Percentiles rank a stretch among this genome's conserved stretches.
Evolutionary conservation across 306 rosid genomes (phyloP).

Genomic region (Rosa persica): DNA sequence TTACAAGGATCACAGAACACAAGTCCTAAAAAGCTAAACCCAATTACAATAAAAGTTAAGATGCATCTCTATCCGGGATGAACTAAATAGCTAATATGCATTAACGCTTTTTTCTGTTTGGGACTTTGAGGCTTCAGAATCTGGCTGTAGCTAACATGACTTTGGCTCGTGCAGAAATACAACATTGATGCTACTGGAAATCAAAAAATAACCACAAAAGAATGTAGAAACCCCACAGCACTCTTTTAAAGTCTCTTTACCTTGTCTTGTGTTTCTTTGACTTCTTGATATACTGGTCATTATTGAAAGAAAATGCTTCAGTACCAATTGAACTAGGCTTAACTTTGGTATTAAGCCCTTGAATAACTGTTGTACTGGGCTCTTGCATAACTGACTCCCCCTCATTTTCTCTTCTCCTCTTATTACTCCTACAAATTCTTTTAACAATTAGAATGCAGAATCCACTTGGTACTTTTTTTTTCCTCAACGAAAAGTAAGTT

Average conservation of each 20-base stretch:
- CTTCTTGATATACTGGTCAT: constrained; percentile 9
- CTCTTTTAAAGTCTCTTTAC: constrained; percentile 1
- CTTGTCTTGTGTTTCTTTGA: constrained; percentile 16
- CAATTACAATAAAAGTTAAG: not conserved
- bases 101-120: not conserved
- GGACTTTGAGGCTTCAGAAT: not conserved
- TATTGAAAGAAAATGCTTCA: not conserved
- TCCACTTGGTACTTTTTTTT: not conserved
- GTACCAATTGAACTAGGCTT: constrained; percentile 1
- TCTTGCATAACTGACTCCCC: constrained; percentile 29
- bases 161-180: not conserved
- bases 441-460: constrained; percentile 2
- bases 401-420: constrained; percentile 46
- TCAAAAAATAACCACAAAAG: not conserved
- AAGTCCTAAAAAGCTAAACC: not conserved
- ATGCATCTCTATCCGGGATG: not conserved
- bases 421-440: constrained; percentile 36
- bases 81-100: not conserved
- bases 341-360: not conserved
- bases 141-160: not conserved
- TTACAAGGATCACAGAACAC: not conserved
- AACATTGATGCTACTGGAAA: constrained; percentile 7
- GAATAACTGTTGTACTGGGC: not conserved
- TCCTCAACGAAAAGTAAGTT: not conserved
- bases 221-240: not conserved